Base-by-base conservation (phyloP, 768 basidiomycete genomes). In the Russula vinacea region DNA sequence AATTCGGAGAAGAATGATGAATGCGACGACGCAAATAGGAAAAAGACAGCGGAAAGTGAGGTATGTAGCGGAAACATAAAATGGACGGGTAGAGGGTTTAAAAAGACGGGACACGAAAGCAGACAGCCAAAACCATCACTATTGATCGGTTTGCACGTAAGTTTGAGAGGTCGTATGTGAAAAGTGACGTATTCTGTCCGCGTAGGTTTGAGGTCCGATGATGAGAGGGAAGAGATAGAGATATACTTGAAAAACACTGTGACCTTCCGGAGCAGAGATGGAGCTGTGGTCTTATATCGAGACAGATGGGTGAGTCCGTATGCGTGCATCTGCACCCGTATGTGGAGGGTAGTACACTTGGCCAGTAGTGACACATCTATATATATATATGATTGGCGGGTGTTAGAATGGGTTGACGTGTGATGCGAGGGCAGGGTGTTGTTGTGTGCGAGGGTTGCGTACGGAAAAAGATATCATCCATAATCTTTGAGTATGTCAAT, bases 271-370 rank as follows among this genome's bases (percentile, higher is more conserved):
- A 44, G 51, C 50, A 47, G 37, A 44, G 47, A 51, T 51, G 32
- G 55, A 56, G 39, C 35, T n/a, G 44, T 54, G 22, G 40, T 17
- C 44, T 44, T 35, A 60, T 65, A 60, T 60, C 40, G 35, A 61
- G 54, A 65, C 64, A 65, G 55, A 56, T 65, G 37, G 54, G 40
- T 50, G 26, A 56, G 59, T 65, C 58, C 49, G 58, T 55, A 35
- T 42, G 53, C 45, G 47, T 60, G 54, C 32, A 53, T 56, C 40
- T 50, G 59, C 64, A 60, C 54, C n/a, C 56, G 22, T 35, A 7
- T 29, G 29, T 29, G 10, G 35, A 7, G 64, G n/a, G 33, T 65
- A 29, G 54, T 65, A 65, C 64, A 65, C 54, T 40, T 56, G 59
- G 14, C 54, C 55, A 33, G 32, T 60, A 56, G 50, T 49, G 64